Percentiles rank a stretch among this genome's conserved stretches.
Conservation (phyloP, 2,329 filamentous ascomycete genomes). For the Sphaerostilbella broomeana region DNA sequence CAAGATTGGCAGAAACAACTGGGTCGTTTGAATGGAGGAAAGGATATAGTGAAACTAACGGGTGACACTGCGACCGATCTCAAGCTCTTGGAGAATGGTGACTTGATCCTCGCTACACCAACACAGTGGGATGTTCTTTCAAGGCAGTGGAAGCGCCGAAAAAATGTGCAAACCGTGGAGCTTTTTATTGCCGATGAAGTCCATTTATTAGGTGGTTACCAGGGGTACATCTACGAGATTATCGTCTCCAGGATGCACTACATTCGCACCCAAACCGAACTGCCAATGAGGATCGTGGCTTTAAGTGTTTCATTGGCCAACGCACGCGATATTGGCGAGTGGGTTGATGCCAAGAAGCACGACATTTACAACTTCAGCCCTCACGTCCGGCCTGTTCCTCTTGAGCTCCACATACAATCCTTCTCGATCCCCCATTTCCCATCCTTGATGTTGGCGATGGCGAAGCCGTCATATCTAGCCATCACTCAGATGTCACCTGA, state of each 20-base stretch:
- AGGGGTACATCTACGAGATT: conserved; percentile 89
- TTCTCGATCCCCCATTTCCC: conserved; percentile 96
- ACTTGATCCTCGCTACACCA: conserved; percentile 87
- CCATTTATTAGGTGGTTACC: conserved; percentile 80
- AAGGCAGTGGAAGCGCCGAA: conserved; percentile 90
- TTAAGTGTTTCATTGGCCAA: conserved; percentile 89
- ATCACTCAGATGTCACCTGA: conserved; percentile 82
- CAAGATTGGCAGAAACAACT: conserved; percentile 83
- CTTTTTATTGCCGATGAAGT: conserved; percentile 94
- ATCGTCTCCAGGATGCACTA: conserved; percentile 98
- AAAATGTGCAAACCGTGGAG: conserved; percentile 86
- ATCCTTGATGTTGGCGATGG: conserved; percentile 97
- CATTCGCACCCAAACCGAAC: conserved; percentile 81
- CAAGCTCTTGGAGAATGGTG: conserved; percentile 77
- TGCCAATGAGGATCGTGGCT: conserved; percentile 78
- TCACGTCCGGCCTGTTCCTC: conserved; percentile 76
- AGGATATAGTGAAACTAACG: conserved; percentile 85
- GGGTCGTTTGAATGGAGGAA: conserved; percentile 66
- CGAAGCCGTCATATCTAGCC: conserved; percentile 83
- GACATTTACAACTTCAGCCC: conserved; percentile 99
- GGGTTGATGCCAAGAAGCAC: conserved; percentile 96
- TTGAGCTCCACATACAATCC: conserved; percentile 92
- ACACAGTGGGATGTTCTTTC: conserved; percentile 94
- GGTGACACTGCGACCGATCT: conserved; percentile 89
- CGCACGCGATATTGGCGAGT: conserved; percentile 89